Base-by-base conservation (phyloP, 306 rosid genomes). In the Prunus fruticosa region DNA sequence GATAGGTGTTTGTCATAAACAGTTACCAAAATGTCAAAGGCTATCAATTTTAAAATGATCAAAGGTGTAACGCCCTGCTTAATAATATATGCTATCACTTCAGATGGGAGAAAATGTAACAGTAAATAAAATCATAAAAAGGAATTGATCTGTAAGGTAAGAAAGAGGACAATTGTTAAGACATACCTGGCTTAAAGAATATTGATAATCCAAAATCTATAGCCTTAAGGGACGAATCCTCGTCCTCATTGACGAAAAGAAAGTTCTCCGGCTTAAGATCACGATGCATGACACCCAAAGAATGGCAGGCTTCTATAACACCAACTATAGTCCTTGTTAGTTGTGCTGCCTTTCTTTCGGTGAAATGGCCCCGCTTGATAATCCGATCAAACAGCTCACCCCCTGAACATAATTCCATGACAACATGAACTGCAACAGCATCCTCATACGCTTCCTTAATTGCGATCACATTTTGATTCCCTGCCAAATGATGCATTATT, bases 261-360 rank as follows among this genome's bases (percentile, higher is more conserved):
- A 94, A 94, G 72, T 92, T 94, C 86, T 94, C 98, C 0, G 98
- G 98, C 84, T 94, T 94, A 57, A 94, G 96, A 78, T 94, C 98
- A 2, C 98, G 89, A 72, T 94, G 98, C 98, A 94, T 94, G 14
- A 94, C 98, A 46, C 98, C 97, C 38, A 92, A 86, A 69, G 96
- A 81, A 79, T 94, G 98, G 76, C 98, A 94, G n/a, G 92, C 84
- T 79, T 94, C 89, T 70, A 92, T 83, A 16, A 90, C 96, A 67
- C 93, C 91, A 60, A 91, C 91, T 7, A 94, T 83, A 53, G 89
- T 90, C 86, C 90, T 84, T 12, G 91, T 86, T 34, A 94, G 82
- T 20, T 78, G 80, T 27, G 98, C 97, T 10, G 98, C 98, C 80
- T 88, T 86, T 79, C 86, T 86, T 73, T 94, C 98, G 0, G 93